A percentile compares a stretch with the other conserved stretches of the same genome.
Conservation (phyloP, 2,329 filamentous ascomycete species). For the Aureobasidium subglaciale region DNA sequence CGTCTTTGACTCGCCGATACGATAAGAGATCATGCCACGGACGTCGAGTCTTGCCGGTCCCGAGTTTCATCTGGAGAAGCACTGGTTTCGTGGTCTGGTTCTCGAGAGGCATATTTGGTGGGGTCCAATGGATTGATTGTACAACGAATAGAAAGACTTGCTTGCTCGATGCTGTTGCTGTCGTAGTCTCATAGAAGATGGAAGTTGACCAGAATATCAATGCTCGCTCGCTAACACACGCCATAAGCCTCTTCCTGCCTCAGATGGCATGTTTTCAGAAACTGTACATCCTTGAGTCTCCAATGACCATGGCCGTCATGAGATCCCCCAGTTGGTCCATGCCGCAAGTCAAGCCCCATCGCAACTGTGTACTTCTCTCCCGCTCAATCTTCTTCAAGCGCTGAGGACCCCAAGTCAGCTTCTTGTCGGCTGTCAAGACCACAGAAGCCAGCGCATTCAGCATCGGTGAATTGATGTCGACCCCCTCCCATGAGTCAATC, state of each 20-base stretch:
- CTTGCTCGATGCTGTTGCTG: not conserved
- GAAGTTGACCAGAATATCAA: not conserved
- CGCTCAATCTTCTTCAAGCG: conserved; percentile 57
- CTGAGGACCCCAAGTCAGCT: conserved; percentile 60
- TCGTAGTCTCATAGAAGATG: not conserved
- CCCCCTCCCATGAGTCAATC: conserved; percentile 62
- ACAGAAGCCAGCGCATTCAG: conserved; percentile 54
- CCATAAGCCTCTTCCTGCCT: not conserved
- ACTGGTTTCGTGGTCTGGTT: not conserved
- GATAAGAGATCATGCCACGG: not conserved
- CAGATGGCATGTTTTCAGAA: not conserved
- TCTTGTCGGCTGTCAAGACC: conserved; percentile 42
- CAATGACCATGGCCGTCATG: conserved; percentile 18
- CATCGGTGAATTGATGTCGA: conserved; percentile 59
- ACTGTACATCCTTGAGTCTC: not conserved
- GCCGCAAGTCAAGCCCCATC: conserved; percentile 4
- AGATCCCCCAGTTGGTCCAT: conserved; percentile 17
- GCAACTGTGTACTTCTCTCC: conserved; percentile 23
- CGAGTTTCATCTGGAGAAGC: not conserved
- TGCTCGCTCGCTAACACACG: not conserved
- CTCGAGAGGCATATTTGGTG: not conserved
- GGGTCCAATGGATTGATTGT: not conserved
- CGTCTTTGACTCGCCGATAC: not conserved
- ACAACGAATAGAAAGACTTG: not conserved
- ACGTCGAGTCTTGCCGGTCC: not conserved